A percentile compares a stretch with the other conserved stretches of the same genome.
Conservation (phyloP, 2,329 filamentous ascomycete species). For the Hypoxylon sp. region DNA sequence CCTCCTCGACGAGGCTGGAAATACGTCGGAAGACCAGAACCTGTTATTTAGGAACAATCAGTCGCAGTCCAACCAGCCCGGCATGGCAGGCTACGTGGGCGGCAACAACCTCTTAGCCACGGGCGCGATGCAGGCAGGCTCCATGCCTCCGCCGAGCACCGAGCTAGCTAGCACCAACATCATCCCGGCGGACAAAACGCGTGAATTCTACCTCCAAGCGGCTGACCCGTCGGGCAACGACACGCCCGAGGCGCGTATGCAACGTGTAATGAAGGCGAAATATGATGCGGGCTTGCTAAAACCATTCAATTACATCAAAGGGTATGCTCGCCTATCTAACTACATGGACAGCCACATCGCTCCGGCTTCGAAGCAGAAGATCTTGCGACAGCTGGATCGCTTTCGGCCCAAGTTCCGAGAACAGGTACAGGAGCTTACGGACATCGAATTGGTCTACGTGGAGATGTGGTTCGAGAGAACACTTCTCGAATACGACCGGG, state of each 20-base stretch:
- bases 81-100: conserved; percentile 61
- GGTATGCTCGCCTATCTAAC: conserved; percentile 87
- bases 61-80: conserved; percentile 55
- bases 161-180: conserved; percentile 60
- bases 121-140: conserved; percentile 53
- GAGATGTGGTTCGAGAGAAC: conserved; percentile 99
- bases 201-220: conserved; percentile 96
- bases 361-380: conserved; percentile 85
- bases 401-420: conserved; percentile 97
- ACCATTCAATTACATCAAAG: conserved; percentile 98
- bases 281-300: conserved; percentile 94
- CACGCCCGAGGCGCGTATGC: conserved; percentile 93
- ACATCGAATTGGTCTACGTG: conserved; percentile 92
- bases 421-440: conserved; percentile 90
- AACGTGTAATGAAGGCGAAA: conserved; percentile 92
- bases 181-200: conserved; percentile 75
- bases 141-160: conserved; percentile 63
- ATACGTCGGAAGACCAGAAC: conserved; percentile 74
- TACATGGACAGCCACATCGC: conserved; percentile 94
- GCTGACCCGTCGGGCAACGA: conserved; percentile 90
- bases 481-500: conserved; percentile 96
- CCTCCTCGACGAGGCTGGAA: conserved; percentile 83
- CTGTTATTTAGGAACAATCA: conserved; percentile 56
- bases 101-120: conserved; percentile 51
- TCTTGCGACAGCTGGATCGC: conserved; percentile 88